A percentile compares a stretch with the other conserved stretches of the same genome.
Conservation (phyloP, 1,284 basidiomycete genomes). For the Malassezia sympodialis region DNA sequence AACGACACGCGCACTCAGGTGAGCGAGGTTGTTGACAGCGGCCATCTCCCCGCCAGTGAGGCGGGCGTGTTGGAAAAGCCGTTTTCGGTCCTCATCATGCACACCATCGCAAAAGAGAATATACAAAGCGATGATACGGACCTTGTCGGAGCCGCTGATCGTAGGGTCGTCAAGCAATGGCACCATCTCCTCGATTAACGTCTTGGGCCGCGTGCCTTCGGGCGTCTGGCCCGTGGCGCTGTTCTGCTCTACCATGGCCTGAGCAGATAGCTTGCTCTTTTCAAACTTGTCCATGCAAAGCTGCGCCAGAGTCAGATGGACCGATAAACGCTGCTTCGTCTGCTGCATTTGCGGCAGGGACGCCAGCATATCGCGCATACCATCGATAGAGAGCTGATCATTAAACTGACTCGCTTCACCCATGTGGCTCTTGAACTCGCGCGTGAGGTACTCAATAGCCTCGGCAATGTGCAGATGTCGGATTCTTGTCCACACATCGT, state of each 20-base stretch:
- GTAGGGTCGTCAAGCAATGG: conserved; percentile 77
- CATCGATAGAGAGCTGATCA: conserved; percentile 71
- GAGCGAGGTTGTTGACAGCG: conserved; percentile 74
- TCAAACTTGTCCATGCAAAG: conserved; percentile 93
- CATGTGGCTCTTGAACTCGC: conserved; percentile 84
- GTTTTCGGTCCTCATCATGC: conserved; percentile 85
- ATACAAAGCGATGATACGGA: conserved; percentile 90
- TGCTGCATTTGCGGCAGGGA: conserved; percentile 89
- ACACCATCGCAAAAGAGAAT: conserved; percentile 93
- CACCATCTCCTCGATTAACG: conserved; percentile 93
- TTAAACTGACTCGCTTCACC: conserved; percentile 79
- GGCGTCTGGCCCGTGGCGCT: conserved; percentile 42
- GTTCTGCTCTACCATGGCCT: conserved; percentile 81
- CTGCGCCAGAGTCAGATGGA: conserved; percentile 94
- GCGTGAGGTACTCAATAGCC: conserved; percentile 89
- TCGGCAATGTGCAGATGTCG: conserved; percentile 98
- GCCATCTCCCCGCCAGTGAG: conserved; percentile 82
- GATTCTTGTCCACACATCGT: conserved; percentile 80
- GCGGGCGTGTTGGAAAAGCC: conserved; percentile 92
- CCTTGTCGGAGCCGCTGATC: conserved; percentile 64
- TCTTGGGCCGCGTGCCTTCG: conserved; percentile 38
- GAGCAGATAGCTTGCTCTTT: conserved; percentile 68
- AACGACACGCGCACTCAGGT: conserved; percentile 72
- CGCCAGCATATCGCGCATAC: conserved; percentile 99
- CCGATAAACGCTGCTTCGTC: conserved; percentile 87